Evolutionary conservation across 2,329 filamentous ascomycete genomes (phyloP), one percentile per base, ranked within the genome.

Genomic region (Neonectria sp.): DNA sequence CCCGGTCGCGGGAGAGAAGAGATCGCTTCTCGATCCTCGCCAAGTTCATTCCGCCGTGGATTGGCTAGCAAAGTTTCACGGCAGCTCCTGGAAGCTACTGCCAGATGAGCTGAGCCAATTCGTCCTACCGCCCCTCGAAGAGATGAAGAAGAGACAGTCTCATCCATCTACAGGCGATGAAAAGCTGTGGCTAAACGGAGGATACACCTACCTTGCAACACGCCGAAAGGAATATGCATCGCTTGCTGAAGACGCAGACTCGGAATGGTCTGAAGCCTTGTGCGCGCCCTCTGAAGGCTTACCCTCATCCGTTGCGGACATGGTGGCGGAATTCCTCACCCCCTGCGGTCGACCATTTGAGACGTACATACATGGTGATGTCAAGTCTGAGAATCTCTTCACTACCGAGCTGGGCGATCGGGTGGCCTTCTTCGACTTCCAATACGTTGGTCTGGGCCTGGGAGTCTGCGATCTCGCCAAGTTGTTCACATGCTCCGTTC

Each of bases 301-400:
- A 17, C 52, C 52, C 0, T 63, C 74, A 1, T 85, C 86, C 0
- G 74, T 87, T 0, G 85, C 89, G 0, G 86, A 91, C 69, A 77
- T 85, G 66, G 88, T 84, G 3, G 89, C 89, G 1, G 68, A 77
- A 0, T 83, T 88, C 13, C 79, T 91, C 13, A 83, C 82, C 0
- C 87, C 88, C 0, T 76, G 73, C 6, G 83, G 82, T 8, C 76
- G 83, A 15, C 63, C 79, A 0, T 81, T 83, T 1, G 84, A 91
- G 69, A 90, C 90, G 0, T 83, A 89, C 17, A 88, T 93, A 8
- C 91, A 93, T 72, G 91, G 91, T 8, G 91, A 93, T 63, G 90
- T 92, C 58, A 93, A 93, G 76, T 90, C 88, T 0, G 90, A 92
- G 71, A 93, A 93, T 65, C 82, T 92, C 7, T 92, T 92, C 73